These are phyloP conservation scores for Trichosanthes cucumerina DNA, from an alignment of 306 rosid species.

Conservation along the genomic window DNA sequence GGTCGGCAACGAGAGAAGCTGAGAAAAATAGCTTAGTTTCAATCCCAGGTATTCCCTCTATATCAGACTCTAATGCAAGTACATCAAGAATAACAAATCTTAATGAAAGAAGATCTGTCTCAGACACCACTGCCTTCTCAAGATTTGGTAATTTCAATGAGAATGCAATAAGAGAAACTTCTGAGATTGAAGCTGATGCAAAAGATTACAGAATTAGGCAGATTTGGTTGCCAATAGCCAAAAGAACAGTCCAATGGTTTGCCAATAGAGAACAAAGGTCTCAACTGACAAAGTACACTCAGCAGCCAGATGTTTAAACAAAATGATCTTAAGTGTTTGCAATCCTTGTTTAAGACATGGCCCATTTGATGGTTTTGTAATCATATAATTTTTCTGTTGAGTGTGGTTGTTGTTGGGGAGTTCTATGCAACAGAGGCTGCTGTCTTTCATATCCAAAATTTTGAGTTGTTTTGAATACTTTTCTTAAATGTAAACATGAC, in stretches of 20 bases:
- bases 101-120: constrained; percentile 49
- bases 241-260: constrained; percentile 85
- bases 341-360: background rate
- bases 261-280: constrained; percentile 65
- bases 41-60: constrained; percentile 2
- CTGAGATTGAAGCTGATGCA: constrained; percentile 24
- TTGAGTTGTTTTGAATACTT: background rate
- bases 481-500: background rate
- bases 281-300: constrained; percentile 27
- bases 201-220: constrained; percentile 53
- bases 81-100: constrained; percentile 12
- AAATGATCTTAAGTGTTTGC: background rate
- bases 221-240: constrained; percentile 77
- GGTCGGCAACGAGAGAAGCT: background rate
- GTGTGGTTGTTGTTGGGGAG: background rate
- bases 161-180: constrained; percentile 20
- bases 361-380: background rate
- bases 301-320: constrained; percentile 6
- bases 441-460: background rate
- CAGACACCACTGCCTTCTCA: constrained; percentile 61
- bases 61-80: constrained; percentile 19
- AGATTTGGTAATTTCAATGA: constrained; percentile 45
- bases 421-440: background rate
- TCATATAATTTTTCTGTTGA: background rate
- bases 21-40: constrained; percentile 24